Base-by-base conservation (phyloP, 2,329 filamentous ascomycete species). In the Stachybotrys chartarum region DNA sequence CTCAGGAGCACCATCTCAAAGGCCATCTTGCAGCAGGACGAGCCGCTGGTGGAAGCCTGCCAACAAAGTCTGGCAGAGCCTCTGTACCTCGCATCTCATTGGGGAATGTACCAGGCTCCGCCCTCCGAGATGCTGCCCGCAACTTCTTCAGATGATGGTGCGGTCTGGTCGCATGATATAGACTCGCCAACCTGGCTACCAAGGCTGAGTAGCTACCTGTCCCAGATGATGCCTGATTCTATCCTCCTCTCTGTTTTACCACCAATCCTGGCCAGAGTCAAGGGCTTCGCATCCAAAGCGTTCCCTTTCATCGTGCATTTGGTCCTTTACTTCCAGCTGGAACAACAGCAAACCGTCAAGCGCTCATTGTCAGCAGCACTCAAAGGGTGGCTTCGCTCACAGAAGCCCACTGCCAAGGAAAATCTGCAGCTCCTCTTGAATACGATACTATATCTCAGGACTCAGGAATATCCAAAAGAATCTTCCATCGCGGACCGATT, bases 291-390 rank as follows among this genome's bases (percentile, higher is more conserved):
- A 0, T 81, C 86, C 57, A 81, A 85, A 47, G 77, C 90, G 0
- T 86, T 97, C 52, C 91, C 92, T 0, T 95, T 90, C 60, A 81
- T 97, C 54, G 75, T 96, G 3, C 95, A 99, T 70, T 76, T 96
- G 47, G 84, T 91, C 16, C 77, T 99, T 1, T 75, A 85, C 1
- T 80, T 83, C 46, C 86, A 93, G 63, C 71, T 81, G n/a, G 79
- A 87, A 31, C 77, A 78, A 45, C 79, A 85, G 31, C 80, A 84
- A 58, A 73, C 70, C 1, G 73, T 84, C 35, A 87, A 85, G 55
- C 76, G 79, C 7, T 72, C 73, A 7, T 67, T 97, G 1, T 96
- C 92, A 0, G 74, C 76, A 10, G 78, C 85, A 2, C 78, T 89
- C 56, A 83, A 78, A 42, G 71, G 75, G 10, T 90, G 87, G 78